Conservation (phyloP, 2,329 filamentous ascomycete species). For the Sphaerulina vaccinii region DNA sequence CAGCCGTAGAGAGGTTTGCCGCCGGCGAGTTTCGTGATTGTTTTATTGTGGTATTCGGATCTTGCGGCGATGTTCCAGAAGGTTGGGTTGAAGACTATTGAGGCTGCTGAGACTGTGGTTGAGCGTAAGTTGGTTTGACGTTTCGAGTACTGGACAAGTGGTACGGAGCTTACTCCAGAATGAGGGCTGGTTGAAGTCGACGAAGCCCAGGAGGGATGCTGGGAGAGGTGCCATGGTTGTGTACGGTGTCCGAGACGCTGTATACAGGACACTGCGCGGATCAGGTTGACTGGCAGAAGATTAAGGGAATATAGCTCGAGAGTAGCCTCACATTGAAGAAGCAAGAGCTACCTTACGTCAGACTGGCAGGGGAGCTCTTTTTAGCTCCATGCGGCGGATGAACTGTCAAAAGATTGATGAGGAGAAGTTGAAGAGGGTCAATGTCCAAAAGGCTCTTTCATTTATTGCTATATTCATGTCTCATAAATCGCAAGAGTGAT, state of each 20-base stretch:
- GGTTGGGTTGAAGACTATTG: constrained; percentile 94
- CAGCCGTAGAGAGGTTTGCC: constrained; percentile 77
- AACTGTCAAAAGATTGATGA: not conserved
- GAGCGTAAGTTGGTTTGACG: constrained; percentile 5
- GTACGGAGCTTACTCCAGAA: constrained; percentile 46
- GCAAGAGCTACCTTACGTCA: not conserved
- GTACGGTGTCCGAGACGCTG: not conserved
- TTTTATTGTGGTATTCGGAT: constrained; percentile 85
- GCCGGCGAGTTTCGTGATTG: constrained; percentile 82
- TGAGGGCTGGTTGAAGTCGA: constrained; percentile 45
- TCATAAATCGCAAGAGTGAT: not conserved
- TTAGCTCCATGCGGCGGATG: not conserved
- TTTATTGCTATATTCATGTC: not conserved
- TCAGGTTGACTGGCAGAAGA: not conserved
- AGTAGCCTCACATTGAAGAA: not conserved
- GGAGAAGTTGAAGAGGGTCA: not conserved
- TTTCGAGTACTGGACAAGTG: not conserved
- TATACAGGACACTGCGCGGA: not conserved
- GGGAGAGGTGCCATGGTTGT: constrained; percentile 18
- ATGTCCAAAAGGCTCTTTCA: not conserved
- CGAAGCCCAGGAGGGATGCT: constrained; percentile 42
- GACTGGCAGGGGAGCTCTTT: not conserved
- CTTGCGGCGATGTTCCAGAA: constrained; percentile 96
- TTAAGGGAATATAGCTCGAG: not conserved
- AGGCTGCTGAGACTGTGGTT: constrained; percentile 41